Evolutionary conservation across 2,329 filamentous ascomycete genomes (phyloP), one percentile per base, ranked within the genome.

Genomic region (Stagonosporopsis chrysanthemi): DNA sequence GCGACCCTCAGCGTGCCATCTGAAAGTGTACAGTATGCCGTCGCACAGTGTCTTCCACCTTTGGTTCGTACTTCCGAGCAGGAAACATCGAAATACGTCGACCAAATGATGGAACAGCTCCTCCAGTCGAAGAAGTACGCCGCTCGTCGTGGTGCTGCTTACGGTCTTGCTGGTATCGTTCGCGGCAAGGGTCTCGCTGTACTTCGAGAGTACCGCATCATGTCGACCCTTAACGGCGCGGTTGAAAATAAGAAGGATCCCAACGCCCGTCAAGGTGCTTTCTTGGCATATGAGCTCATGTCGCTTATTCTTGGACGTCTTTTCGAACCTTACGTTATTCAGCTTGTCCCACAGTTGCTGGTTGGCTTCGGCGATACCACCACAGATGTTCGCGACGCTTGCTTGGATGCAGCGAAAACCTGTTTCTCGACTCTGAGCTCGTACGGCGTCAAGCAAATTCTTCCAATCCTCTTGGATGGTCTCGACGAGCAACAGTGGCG

Each of bases 401-500:
- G 94, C 78, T 82, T 98, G 38, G 93, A 96, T 62, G 91, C 95
- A 33, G 90, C 95, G 46, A 98, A 97, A 79, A 90, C 92, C 11
- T 97, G 92, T 76, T 99, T 99, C 77, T 89, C 91, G 5, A 93
- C 88, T 66, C 80, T 99, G 53, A 98, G 92, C 78, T 98, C 95
- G 0, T 99, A 91, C 68, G 95, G 95, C 75, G 96, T 99, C 57
- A 96, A 97, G 79, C 86, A 95, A 72, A 93, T 99, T 62, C 82
- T 99, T 63, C 95, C 95, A 3, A 97, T 91, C 12, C 84, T 99
- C 7, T 84, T 99, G 2, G 88, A 95, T 63, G 95, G 96, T 56
- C 86, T 99, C 9, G 93, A 98, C 63, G 95, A 99, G 63, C 87
- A 91, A 50, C 94, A 98, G 76, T 99, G 95, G 95, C 90, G 95